Evolutionary conservation across 352 stramenopile genomes (phyloP).

Genomic region (Phytopythium boreale): DNA sequence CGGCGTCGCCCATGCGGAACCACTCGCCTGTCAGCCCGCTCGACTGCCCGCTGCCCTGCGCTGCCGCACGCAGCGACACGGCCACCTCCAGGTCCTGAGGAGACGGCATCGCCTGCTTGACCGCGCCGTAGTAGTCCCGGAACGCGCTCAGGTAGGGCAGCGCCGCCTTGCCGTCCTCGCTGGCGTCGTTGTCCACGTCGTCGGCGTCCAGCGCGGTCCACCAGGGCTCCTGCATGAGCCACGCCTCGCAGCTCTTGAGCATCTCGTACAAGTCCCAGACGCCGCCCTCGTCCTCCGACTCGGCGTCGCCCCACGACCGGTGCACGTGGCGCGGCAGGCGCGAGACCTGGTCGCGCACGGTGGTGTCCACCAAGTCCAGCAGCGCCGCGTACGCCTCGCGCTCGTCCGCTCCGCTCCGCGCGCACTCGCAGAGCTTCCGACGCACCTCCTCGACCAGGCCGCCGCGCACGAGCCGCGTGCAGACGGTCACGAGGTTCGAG

Average conservation of each 20-base stretch:
- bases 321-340: constrained; percentile 39
- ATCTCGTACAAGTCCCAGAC: constrained; percentile 57
- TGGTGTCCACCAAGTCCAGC: constrained; percentile 44
- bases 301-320: constrained; percentile 30
- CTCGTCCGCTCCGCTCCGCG: constrained; percentile 29
- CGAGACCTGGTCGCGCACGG: constrained; percentile 38
- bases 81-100: constrained; percentile 44
- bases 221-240: constrained; percentile 51
- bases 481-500: constrained; percentile 52
- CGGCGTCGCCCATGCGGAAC: constrained; percentile 33
- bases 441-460: constrained; percentile 46
- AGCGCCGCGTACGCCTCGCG: constrained; percentile 43
- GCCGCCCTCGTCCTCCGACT: constrained; percentile 32
- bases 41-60: constrained; percentile 22
- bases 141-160: constrained; percentile 49
- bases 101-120: constrained; percentile 38
- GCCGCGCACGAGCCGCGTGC: constrained; percentile 27
- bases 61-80: constrained; percentile 36
- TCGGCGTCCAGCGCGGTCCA: constrained; percentile 48
- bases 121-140: constrained; percentile 40
- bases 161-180: constrained; percentile 30
- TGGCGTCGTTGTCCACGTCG: constrained; percentile 27
- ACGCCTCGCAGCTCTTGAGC: constrained; percentile 54
- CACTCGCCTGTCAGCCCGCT: constrained; percentile 47
- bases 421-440: constrained; percentile 43